Percentiles rank a stretch among this genome's conserved stretches.
phyloP scores from a whole-genome alignment of 208 protist genomes.

The Crithidia brevicula region DNA sequence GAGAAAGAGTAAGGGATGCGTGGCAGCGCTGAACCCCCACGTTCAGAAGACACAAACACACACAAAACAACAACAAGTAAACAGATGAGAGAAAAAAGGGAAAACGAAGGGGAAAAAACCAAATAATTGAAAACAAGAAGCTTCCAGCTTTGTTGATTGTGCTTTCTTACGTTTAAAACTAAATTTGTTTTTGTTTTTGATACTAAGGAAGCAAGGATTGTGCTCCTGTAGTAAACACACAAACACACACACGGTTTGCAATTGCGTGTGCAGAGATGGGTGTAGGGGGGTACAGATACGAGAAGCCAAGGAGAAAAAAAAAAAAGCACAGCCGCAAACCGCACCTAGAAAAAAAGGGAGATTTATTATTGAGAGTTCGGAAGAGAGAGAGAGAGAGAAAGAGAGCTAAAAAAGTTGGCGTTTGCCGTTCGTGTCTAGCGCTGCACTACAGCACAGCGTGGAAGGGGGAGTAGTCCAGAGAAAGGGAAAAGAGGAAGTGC shows the following conservation, averaged over 20 bases:
- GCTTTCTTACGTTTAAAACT: no score
- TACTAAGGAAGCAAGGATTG: neutral
- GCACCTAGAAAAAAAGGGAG: neutral
- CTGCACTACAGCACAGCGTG: no score
- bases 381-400: neutral
- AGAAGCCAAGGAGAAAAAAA: neutral
- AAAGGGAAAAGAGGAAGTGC: no score
- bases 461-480: no score
- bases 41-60: neutral
- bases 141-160: no score
- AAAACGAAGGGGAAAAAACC: neutral
- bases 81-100: neutral
- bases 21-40: neutral
- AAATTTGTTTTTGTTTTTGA: conserved; percentile 8
- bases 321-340: neutral
- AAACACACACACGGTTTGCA: no score
- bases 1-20: conserved; percentile 4
- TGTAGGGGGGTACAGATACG: no score
- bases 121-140: conserved; percentile 14
- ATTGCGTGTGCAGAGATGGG: no score
- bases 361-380: neutral
- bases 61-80: neutral
- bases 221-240: no score
- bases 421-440: no score
- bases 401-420: neutral